A percentile compares a stretch with the other conserved stretches of the same genome.
Evolutionary conservation across 495 filamentous ascomycete species (phyloP).

Genomic region (Astrocystis sublimbata): DNA sequence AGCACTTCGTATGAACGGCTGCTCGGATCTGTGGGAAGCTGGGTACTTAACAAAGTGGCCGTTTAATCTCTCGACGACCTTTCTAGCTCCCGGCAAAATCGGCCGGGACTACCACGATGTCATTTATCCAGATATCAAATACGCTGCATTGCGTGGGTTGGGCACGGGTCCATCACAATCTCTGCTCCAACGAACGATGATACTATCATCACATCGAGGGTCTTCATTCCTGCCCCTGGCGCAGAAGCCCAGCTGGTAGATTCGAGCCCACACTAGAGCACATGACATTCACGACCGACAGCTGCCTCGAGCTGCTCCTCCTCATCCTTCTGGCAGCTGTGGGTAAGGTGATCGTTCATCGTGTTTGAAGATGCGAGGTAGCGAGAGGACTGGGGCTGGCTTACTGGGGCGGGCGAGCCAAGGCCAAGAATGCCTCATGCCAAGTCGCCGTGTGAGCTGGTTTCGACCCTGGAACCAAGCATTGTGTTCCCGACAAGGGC

Average conservation of each 20-base stretch:
- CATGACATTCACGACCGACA: too few species aligned
- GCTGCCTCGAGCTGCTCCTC: too few species aligned
- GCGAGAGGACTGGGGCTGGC: too few species aligned
- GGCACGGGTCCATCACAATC: slow-evolving; percentile 10
- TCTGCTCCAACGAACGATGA: slow-evolving; percentile 13
- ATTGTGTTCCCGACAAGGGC: not conserved
- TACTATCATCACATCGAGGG: slow-evolving; percentile 1
- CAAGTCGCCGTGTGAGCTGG: slow-evolving; percentile 11
- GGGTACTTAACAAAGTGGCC: not conserved
- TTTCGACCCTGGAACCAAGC: slow-evolving; percentile 5
- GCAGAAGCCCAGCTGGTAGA: not conserved
- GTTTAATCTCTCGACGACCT: slow-evolving; percentile 7
- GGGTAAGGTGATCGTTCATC: not conserved
- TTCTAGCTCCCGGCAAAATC: slow-evolving; percentile 14
- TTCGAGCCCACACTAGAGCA: too few species aligned
- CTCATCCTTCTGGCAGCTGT: not conserved
- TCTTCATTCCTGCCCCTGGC: not conserved
- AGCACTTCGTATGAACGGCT: too few species aligned
- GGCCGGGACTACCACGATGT: slow-evolving; percentile 6
- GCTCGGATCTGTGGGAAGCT: not conserved
- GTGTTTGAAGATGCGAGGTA: too few species aligned
- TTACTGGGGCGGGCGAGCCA: slow-evolving; percentile 13
- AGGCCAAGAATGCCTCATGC: slow-evolving; percentile 14
- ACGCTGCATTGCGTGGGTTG: slow-evolving; percentile 5
- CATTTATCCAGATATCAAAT: slow-evolving; percentile 18